phyloP scores from a whole-genome alignment of 345 rosid genomes.

The Syzygium oleosum region DNA sequence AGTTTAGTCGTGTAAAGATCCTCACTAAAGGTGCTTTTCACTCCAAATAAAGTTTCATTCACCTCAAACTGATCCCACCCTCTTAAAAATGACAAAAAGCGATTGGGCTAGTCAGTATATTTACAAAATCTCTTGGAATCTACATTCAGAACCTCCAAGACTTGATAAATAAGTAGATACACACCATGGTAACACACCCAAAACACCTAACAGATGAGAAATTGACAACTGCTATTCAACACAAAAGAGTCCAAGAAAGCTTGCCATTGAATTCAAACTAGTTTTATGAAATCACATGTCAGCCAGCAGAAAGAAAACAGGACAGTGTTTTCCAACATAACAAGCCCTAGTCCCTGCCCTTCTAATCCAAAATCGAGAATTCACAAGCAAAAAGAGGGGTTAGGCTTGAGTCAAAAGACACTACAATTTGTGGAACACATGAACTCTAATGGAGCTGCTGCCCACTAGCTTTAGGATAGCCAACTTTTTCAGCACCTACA shows the following conservation, averaged over 20 bases:
- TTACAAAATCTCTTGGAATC: background rate
- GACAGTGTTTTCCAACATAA: background rate
- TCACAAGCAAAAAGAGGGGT: background rate
- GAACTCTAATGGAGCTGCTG: background rate
- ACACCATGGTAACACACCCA: background rate
- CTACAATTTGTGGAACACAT: background rate
- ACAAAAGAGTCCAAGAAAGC: background rate
- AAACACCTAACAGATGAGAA: background rate
- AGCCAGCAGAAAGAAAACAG: background rate
- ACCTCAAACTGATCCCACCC: slow-evolving; percentile 87
- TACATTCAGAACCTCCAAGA: background rate
- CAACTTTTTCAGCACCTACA: background rate
- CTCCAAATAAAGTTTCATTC: slow-evolving; percentile 74
- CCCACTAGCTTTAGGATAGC: background rate
- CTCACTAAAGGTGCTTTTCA: slow-evolving; percentile 79
- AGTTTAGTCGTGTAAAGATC: slow-evolving; percentile 89
- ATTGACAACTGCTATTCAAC: background rate
- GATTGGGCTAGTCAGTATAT: background rate
- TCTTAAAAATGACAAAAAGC: slow-evolving; percentile 18
- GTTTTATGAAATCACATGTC: background rate
- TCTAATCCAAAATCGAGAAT: background rate
- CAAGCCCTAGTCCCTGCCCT: background rate
- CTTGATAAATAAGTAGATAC: background rate
- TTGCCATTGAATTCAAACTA: background rate
- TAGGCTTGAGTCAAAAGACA: background rate